Percentiles rank a stretch among this genome's conserved stretches.
phyloP scores from a whole-genome alignment of 768 basidiomycete genomes.

The Lactarius hengduanensis region DNA sequence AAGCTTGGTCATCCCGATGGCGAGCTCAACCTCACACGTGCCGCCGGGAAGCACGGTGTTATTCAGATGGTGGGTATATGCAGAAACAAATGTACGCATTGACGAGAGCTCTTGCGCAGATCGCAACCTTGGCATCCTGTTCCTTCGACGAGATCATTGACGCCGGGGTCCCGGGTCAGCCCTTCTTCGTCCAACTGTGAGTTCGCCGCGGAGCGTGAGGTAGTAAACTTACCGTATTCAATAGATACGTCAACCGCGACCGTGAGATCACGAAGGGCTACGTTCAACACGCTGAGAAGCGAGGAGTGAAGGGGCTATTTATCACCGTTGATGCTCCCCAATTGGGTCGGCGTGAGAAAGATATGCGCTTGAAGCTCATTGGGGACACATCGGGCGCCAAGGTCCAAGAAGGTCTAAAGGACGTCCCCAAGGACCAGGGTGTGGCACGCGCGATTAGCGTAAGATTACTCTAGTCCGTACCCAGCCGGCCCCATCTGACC shows the following conservation, averaged over 20 bases:
- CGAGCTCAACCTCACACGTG: conserved; percentile 88
- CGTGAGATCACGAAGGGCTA: conserved; percentile 79
- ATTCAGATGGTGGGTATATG: conserved; percentile 59
- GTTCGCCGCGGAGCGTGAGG: conserved; percentile 28
- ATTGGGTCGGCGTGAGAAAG: conserved; percentile 88
- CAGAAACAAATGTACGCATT: background rate
- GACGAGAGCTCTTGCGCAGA: conserved; percentile 45
- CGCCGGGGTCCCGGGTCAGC: conserved; percentile 72
- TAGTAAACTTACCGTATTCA: conserved; percentile 12
- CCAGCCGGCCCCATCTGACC: background rate
- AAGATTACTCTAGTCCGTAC: background rate
- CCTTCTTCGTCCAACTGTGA: conserved; percentile 83
- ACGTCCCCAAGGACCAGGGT: conserved; percentile 12
- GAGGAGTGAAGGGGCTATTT: conserved; percentile 91
- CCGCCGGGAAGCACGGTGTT: conserved; percentile 74
- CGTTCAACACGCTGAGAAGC: conserved; percentile 84
- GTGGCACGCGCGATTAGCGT: conserved; percentile 19
- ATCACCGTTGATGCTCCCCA: conserved; percentile 99
- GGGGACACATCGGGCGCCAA: conserved; percentile 41
- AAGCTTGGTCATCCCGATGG: conserved; percentile 97
- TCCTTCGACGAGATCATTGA: conserved; percentile 94
- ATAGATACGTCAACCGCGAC: conserved; percentile 89
- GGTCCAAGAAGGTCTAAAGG: conserved; percentile 7
- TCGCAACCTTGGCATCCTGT: conserved; percentile 92
- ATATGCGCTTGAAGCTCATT: conserved; percentile 96